Conservation (phyloP, 257 asterid species). For the Nicotiana otophora region DNA sequence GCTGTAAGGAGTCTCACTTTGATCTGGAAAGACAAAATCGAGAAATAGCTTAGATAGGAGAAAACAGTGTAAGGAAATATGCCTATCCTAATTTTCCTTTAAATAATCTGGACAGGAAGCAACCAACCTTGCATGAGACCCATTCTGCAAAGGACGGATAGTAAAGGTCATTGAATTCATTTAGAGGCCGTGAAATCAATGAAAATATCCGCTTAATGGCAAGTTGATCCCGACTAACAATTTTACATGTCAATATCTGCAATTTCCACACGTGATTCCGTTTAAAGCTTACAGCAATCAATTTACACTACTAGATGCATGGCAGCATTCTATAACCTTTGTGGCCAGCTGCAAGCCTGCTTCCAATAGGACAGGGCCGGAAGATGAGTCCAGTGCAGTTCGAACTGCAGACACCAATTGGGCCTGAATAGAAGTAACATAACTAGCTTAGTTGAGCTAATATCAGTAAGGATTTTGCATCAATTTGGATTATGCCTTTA, state of each 20-base stretch:
- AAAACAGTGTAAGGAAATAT: not conserved
- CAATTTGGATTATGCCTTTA: not conserved
- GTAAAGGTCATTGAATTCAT: conserved; percentile 83
- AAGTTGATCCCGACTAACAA: conserved; percentile 87
- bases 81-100: not conserved
- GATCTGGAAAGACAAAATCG: conserved; percentile 47
- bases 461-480: conserved; percentile 3
- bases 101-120: not conserved
- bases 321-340: conserved; percentile 46
- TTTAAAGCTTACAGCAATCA: conserved; percentile 20
- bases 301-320: conserved; percentile 12
- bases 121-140: conserved; percentile 96
- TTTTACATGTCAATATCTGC: conserved; percentile 95
- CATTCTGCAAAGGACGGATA: conserved; percentile 99
- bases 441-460: conserved; percentile 9
- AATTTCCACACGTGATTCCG: conserved; percentile 25
- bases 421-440: conserved; percentile 46
- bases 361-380: conserved; percentile 88
- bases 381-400: conserved; percentile 75
- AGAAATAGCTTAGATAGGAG: conserved; percentile 19
- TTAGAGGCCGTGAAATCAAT: conserved; percentile 85
- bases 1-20: conserved; percentile 92
- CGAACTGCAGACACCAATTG: conserved; percentile 95
- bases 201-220: conserved; percentile 95
- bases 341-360: conserved; percentile 93